These are phyloP conservation scores for Aspergillus spinulosporus DNA, from an alignment of 2,329 filamentous ascomycete species.

Conservation along the genomic window DNA sequence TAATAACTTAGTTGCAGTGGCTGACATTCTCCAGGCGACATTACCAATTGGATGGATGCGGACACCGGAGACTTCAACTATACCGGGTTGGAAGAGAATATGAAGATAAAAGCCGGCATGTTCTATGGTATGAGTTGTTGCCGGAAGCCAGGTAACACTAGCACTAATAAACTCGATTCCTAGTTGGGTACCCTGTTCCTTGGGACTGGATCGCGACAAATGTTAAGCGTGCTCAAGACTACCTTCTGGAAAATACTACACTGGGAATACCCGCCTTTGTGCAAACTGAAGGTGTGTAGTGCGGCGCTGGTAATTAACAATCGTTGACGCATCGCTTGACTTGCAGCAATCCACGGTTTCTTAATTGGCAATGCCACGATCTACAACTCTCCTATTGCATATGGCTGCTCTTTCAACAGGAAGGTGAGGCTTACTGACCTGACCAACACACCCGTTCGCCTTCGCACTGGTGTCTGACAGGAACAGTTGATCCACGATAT, in stretches of 20 bases:
- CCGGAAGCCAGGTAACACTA: background rate
- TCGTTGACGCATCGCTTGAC: background rate
- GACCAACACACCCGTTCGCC: too few species aligned
- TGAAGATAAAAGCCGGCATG: conserved; percentile 64
- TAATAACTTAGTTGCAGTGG: background rate
- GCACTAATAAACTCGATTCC: conserved; percentile 6
- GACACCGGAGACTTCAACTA: conserved; percentile 67
- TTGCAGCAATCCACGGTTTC: conserved; percentile 63
- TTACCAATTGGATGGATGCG: conserved; percentile 72
- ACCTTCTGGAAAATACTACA: conserved; percentile 65
- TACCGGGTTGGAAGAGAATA: conserved; percentile 66
- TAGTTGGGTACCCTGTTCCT: conserved; percentile 65
- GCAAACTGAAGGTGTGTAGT: conserved; percentile 62
- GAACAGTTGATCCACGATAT: conserved; percentile 61
- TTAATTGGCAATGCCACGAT: conserved; percentile 72
- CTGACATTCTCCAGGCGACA: conserved; percentile 53
- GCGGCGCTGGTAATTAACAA: background rate
- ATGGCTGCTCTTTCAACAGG: conserved; percentile 70
- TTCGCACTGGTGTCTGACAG: background rate
- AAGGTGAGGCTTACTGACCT: conserved; percentile 32
- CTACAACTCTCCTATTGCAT: conserved; percentile 74
- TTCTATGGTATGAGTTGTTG: conserved; percentile 54
- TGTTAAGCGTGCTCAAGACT: conserved; percentile 67
- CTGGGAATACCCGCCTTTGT: conserved; percentile 71
- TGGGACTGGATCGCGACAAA: conserved; percentile 64